phyloP scores from a whole-genome alignment of 1,139 yeast genomes.

The Yamadazyma sp. region DNA sequence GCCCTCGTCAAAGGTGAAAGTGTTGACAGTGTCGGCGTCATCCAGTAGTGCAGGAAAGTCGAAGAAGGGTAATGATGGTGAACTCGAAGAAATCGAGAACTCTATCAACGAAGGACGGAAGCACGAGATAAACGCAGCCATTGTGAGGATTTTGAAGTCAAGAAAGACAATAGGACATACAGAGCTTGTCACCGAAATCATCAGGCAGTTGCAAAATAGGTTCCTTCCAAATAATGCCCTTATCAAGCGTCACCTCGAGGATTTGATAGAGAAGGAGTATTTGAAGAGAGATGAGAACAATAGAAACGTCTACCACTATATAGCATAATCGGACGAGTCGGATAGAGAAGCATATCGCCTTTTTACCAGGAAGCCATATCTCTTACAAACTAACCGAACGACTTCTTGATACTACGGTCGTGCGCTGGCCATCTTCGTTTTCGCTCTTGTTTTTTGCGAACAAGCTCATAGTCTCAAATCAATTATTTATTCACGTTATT shows the following conservation, averaged over 20 bases:
- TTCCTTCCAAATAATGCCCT: constrained; percentile 68
- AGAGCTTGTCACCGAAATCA: constrained; percentile 65
- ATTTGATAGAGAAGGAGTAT: constrained; percentile 80
- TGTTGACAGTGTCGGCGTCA: constrained; percentile 62
- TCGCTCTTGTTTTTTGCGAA: background rate
- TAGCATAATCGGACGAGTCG: constrained; percentile 41
- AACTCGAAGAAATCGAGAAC: constrained; percentile 34
- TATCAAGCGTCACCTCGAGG: constrained; percentile 79
- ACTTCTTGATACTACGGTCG: no score
- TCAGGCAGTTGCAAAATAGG: constrained; percentile 59
- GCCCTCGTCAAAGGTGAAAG: constrained; percentile 71
- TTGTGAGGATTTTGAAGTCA: constrained; percentile 85
- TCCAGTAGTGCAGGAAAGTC: constrained; percentile 19
- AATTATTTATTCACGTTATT: no score
- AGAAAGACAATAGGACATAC: constrained; percentile 62
- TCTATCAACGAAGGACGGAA: constrained; percentile 46
- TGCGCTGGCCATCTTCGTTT: no score
- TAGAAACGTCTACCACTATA: constrained; percentile 64
- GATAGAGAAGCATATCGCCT: background rate
- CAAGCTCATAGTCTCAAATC: background rate
- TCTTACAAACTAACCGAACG: no score
- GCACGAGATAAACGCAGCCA: constrained; percentile 79
- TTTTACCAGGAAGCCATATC: no score
- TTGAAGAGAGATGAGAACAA: constrained; percentile 69
- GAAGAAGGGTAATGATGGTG: constrained; percentile 38